phyloP scores from a whole-genome alignment of 371 early-diverging fungal genomes.

The Choanephora cucurbitarum region DNA sequence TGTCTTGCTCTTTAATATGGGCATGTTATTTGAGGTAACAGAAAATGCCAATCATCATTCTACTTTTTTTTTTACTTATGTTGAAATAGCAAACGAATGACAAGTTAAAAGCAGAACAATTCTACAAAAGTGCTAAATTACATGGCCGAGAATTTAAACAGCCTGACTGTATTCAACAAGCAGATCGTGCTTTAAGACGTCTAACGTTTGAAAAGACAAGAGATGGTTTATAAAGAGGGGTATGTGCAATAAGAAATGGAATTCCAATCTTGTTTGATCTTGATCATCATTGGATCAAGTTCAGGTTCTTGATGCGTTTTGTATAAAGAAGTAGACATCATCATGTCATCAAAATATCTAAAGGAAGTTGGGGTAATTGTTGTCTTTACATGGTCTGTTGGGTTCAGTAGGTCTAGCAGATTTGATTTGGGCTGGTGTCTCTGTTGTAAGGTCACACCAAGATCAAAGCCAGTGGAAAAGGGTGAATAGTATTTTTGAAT shows the following conservation, averaged over 20 bases:
- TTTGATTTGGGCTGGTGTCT: not conserved
- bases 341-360: constrained; percentile 22
- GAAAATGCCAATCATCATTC: no score
- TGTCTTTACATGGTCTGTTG: constrained; percentile 17
- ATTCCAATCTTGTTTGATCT: constrained; percentile 17
- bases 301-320: not conserved
- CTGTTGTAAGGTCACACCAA: constrained; percentile 9
- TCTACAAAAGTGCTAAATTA: constrained; percentile 33
- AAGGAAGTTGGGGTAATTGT: constrained; percentile 18
- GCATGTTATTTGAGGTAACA: constrained; percentile 66
- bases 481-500: constrained; percentile 22
- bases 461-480: constrained; percentile 26
- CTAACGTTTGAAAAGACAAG: constrained; percentile 27
- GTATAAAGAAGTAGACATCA: constrained; percentile 18
- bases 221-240: not conserved
- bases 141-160: constrained; percentile 39
- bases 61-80: no score
- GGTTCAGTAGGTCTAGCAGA: constrained; percentile 20
- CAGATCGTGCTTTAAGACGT: constrained; percentile 37
- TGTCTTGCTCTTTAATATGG: constrained; percentile 60
- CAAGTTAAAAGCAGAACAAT: constrained; percentile 29
- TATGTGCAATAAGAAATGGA: constrained; percentile 1
- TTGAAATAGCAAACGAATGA: constrained; percentile 45
- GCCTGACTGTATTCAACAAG: constrained; percentile 35
- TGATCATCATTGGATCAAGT: not conserved